Evolutionary conservation across 257 asterid genomes (phyloP), one percentile per base, ranked within the genome.

Genomic region (Solanum clarkiae): DNA sequence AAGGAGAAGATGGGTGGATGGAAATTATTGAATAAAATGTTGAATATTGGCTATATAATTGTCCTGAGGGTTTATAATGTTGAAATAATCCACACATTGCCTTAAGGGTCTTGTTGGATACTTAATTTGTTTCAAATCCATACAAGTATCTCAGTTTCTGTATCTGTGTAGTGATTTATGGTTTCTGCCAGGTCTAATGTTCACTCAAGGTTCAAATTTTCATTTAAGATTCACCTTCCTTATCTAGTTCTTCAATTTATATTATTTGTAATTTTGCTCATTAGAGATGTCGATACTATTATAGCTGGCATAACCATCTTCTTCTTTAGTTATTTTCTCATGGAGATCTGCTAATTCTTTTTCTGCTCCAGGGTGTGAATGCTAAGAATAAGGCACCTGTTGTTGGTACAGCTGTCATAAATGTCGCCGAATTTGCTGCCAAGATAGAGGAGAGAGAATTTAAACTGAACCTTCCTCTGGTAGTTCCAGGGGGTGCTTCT

Each of bases 381-480:
- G 85, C 88, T 12, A 97, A 92, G 88, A 93, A 89, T 90, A 97
- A 92, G 94, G 69, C 86, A 82, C 88, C 90, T 8, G 70, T 90
- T 54, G 54, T 97, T 81, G 98, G 98, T 75, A 85, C 91, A 20
- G 94, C 95, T 26, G 53, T 88, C 56, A 53, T 95, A 90, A 97
- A 94, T 86, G 96, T 97, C 81, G 96, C 98, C 80, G 98, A 93
- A 84, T 93, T 90, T 79, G 95, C 93, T 86, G 87, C 92, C 85
- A 93, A 89, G 93, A 81, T 77, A 81, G 93, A 89, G 84, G 98
- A 90, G 69, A 89, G 87, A 45, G 92, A 86, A 84, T 75, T 89
- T 45, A 91, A 93, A 80, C 87, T 95, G 53, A 88, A 89, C 80
- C 80, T 97, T 66, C 98, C 99, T n/a, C 86, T 97, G 85, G 86